Percentiles rank a stretch among this genome's conserved stretches.
Evolutionary conservation across 495 filamentous ascomycete species (phyloP).

Genomic region (Neurospora intermedia): DNA sequence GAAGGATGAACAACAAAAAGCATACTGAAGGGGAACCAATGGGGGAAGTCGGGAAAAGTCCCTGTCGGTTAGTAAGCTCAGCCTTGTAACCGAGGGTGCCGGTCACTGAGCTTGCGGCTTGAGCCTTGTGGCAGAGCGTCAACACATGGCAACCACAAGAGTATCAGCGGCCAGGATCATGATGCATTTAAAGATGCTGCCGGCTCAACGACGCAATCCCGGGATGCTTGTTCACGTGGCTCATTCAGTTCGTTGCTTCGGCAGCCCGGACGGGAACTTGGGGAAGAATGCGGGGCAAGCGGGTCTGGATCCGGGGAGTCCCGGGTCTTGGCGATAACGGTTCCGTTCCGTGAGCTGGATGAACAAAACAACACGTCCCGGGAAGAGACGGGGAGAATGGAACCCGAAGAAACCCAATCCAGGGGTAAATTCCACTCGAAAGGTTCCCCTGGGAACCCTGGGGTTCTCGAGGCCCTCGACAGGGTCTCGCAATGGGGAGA

Average conservation of each 20-base stretch:
- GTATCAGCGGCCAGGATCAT: neutral
- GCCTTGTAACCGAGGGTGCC: neutral
- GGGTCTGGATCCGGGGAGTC: neutral
- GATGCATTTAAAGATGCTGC: neutral
- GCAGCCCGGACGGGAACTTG: neutral
- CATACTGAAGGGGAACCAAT: neutral
- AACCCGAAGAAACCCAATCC: neutral
- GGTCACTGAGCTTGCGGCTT: neutral
- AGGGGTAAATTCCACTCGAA: neutral
- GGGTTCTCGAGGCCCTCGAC: neutral
- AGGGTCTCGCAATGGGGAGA: neutral
- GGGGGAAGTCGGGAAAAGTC: neutral
- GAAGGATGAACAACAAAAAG: neutral
- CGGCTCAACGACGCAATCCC: neutral
- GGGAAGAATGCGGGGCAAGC: neutral
- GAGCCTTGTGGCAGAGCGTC: neutral
- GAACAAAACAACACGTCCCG: neutral
- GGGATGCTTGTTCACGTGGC: neutral
- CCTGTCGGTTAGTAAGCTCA: neutral
- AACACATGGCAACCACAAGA: neutral
- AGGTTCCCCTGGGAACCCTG: neutral
- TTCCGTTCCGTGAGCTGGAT: neutral
- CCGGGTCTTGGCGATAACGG: neutral
- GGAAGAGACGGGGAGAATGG: neutral
- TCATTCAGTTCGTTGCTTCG: neutral